Conservation (phyloP, 805 yeast genomes). For the Saccharomycopsis fibuligera region DNA sequence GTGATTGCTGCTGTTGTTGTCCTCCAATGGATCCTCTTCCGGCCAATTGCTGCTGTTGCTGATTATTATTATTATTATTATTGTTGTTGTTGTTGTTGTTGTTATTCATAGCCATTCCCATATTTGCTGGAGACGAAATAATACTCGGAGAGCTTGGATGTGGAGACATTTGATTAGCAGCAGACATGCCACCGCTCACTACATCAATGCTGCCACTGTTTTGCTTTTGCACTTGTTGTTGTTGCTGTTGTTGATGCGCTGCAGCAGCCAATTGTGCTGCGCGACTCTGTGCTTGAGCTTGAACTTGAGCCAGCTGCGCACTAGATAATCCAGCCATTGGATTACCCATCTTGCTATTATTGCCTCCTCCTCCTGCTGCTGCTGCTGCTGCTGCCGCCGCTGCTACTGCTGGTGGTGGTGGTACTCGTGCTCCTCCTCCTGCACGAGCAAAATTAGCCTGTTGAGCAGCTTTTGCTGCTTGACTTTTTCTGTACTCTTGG, state of each 20-base stretch:
- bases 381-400: slow-evolving; percentile 19
- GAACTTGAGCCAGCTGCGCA: too few relatives aligned
- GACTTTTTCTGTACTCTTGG: slow-evolving; percentile 5
- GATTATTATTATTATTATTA: neutral
- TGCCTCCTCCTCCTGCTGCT: slow-evolving; percentile 21
- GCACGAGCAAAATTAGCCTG: neutral
- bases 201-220: too few relatives aligned
- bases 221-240: too few relatives aligned
- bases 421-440: too few relatives aligned
- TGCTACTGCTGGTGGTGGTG: slow-evolving; percentile 18
- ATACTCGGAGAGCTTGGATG: neutral
- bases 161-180: slow-evolving; percentile 9
- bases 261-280: too few relatives aligned
- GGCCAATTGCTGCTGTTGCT: slow-evolving; percentile 4
- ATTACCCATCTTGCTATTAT: slow-evolving; percentile 20
- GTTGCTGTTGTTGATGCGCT: too few relatives aligned
- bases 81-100: neutral
- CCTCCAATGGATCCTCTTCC: neutral
- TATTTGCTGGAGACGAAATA: neutral
- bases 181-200: slow-evolving; percentile 12
- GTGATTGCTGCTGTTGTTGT: slow-evolving; percentile 18
- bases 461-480: slow-evolving; percentile 1
- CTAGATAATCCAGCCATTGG: neutral
- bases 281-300: too few relatives aligned
- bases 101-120: neutral